Evolutionary conservation across 257 asterid genomes (phyloP), one percentile per base, ranked within the genome.

Genomic region (Solanum lignicaule): DNA sequence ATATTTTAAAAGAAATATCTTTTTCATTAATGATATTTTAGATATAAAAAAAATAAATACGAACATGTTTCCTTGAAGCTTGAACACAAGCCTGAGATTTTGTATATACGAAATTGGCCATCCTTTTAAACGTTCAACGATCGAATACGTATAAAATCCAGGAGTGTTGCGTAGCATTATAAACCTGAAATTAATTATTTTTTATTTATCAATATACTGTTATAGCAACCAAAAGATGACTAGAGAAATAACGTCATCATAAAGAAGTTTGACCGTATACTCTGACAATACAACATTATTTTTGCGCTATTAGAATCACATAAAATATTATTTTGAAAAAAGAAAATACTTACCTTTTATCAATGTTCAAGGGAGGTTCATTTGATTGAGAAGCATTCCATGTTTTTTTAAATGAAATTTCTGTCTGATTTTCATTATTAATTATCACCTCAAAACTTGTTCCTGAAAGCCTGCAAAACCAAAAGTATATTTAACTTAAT

Each of bases 91-190:
- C 84, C 98, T 91, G 48, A 90, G 94, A 91, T 91, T 92, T 62
- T 87, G 91, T 38, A 94, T 89, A 41, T 88, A 75, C 43, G 90
- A 88, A 71, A 83, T 58, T 9, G 95, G 95, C 92, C 91, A 90
- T 81, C 91, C 94, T 55, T 90, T 38, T 38, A 83, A 68, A 46
- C 90, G 91, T 32, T 93, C 92, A 21, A 94, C 90, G 55, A 93
- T 91, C 6, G 90, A 32, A 65, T 94, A 94, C 0, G 95, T 72
- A 86, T 92, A 92, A 76, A 94, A 93, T 71, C 96, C 96, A 4
- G 95, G 86, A 0, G 94, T 89, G 9, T 71, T 91, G 7, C 86
- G 90, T 27, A 93, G 87, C 91, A 93, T 82, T 87, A 94, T 90
- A 71, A 29, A 93, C 85, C 98, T 86, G 62, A 35, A 66, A 39